Conservation (phyloP, 1,139 yeast genomes). For the Yamadazyma pseudoaaseri region DNA sequence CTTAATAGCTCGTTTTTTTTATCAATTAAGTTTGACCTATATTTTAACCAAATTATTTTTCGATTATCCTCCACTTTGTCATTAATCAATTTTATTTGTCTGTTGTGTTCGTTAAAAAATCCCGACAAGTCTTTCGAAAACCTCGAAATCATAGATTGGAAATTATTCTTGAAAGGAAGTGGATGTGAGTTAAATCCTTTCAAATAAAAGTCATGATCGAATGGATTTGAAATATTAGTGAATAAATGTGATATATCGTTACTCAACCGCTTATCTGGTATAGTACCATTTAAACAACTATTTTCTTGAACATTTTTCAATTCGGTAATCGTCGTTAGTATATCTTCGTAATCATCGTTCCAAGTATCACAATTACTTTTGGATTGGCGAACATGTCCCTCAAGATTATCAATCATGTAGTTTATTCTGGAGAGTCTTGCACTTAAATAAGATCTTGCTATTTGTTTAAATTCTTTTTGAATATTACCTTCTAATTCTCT, state of each 20-base stretch:
- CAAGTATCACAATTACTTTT: conserved; percentile 34
- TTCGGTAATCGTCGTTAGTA: conserved; percentile 32
- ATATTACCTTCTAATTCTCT: conserved; percentile 27
- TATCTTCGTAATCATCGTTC: conserved; percentile 32
- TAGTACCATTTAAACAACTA: conserved; percentile 13
- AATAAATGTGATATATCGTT: conserved; percentile 24
- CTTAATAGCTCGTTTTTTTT: conserved; percentile 24
- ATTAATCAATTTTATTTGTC: conserved; percentile 26
- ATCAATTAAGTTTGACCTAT: conserved; percentile 22
- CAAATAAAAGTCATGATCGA: conserved; percentile 29
- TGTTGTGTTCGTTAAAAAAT: conserved; percentile 28
- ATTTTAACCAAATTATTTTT: conserved; percentile 36
- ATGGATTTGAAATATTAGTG: conserved; percentile 32
- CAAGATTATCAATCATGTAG: conserved; percentile 26
- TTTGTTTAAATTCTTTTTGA: conserved; percentile 28
- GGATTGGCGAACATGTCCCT: conserved; percentile 25
- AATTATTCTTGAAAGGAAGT: conserved; percentile 6
- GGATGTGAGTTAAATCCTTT: conserved; percentile 2
- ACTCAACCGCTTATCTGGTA: conserved; percentile 21
- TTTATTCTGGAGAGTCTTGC: conserved; percentile 34
- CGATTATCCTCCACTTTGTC: conserved; percentile 25
- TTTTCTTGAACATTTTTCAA: conserved; percentile 37
- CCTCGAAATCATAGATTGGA: conserved; percentile 2
- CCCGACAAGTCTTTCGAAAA: conserved; percentile 23
- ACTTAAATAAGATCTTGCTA: conserved; percentile 29